Evolutionary conservation across 163 green algal species (phyloP).

Genomic region (Chlorella variabilis): DNA sequence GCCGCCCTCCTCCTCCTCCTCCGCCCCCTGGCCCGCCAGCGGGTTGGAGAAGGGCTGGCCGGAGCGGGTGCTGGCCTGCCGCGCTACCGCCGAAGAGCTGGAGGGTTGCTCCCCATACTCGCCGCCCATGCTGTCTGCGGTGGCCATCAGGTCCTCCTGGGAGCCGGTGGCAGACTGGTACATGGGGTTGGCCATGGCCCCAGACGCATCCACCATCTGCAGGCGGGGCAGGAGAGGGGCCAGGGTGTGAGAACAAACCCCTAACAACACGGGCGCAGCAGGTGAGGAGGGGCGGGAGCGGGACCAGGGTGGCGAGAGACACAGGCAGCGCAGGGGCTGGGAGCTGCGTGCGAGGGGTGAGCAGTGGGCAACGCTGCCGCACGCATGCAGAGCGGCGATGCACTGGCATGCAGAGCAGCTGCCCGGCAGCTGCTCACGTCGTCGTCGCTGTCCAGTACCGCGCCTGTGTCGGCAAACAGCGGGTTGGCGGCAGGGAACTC

Average conservation of each 20-base stretch:
- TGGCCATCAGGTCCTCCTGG: constrained; percentile 17
- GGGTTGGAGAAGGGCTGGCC: constrained; percentile 36
- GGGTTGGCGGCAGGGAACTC: constrained; percentile 22
- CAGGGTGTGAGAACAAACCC: too few species aligned
- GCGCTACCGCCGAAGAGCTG: neutral
- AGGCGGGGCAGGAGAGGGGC: neutral
- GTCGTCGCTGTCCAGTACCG: constrained; percentile 17
- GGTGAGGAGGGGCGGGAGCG: too few species aligned
- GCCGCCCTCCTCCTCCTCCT: neutral
- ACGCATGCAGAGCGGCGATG: neutral
- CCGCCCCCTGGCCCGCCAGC: constrained; percentile 13
- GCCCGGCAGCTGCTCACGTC: neutral
- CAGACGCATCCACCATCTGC: constrained; percentile 19
- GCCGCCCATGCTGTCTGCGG: constrained; percentile 14
- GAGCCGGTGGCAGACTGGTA: constrained; percentile 10
- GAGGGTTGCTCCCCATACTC: constrained; percentile 1
- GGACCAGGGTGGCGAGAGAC: too few species aligned
- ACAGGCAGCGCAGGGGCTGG: too few species aligned
- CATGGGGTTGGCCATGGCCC: constrained; percentile 37
- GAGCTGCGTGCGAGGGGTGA: too few species aligned
- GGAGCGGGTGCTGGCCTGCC: neutral
- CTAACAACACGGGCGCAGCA: too few species aligned
- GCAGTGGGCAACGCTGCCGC: too few species aligned
- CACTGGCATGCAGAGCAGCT: too few species aligned
- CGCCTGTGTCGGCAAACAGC: neutral